These are phyloP conservation scores for Corinectria fuckeliana DNA, from an alignment of 2,329 filamentous ascomycete genomes.

Conservation along the genomic window DNA sequence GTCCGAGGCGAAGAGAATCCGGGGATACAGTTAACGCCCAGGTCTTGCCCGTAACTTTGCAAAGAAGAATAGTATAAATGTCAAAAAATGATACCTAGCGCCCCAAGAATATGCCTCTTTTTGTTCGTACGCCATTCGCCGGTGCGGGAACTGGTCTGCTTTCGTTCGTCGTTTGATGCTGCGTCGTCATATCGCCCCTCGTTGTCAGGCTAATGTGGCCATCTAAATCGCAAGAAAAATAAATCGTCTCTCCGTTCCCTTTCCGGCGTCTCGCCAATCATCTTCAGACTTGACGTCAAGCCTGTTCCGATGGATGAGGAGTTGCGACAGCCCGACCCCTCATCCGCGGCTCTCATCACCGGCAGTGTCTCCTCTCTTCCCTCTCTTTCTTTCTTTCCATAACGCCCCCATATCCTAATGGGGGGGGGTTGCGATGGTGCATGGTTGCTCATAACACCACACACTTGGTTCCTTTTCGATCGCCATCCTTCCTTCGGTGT, in stretches of 20 bases:
- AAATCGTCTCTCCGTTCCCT: conserved; percentile 33
- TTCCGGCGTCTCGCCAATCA: conserved; percentile 34
- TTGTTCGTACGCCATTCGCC: conserved; percentile 50
- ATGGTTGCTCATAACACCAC: conserved; percentile 47
- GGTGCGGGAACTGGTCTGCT: conserved; percentile 43
- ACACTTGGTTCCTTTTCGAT: conserved; percentile 45
- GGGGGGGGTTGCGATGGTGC: no score
- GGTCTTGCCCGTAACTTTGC: conserved; percentile 30
- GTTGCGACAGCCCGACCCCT: conserved; percentile 24
- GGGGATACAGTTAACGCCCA: conserved; percentile 13
- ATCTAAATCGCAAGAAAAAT: conserved; percentile 38
- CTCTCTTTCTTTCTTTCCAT: conserved; percentile 20
- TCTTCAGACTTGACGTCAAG: conserved; percentile 29
- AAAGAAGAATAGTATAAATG: conserved; percentile 42
- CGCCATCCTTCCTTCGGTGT: conserved; percentile 46
- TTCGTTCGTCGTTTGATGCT: conserved; percentile 44
- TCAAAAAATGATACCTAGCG: conserved; percentile 46
- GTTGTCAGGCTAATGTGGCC: conserved; percentile 33
- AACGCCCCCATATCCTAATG: no score
- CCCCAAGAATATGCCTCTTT: conserved; percentile 47
- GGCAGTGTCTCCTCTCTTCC: conserved; percentile 11
- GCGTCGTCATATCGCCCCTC: conserved; percentile 41
- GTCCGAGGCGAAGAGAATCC: conserved; percentile 1
- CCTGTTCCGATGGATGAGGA: conserved; percentile 31
- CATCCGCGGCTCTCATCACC: conserved; percentile 27